phyloP scores from a whole-genome alignment of 2,329 filamentous ascomycete species.

The Penicillium sp. region DNA sequence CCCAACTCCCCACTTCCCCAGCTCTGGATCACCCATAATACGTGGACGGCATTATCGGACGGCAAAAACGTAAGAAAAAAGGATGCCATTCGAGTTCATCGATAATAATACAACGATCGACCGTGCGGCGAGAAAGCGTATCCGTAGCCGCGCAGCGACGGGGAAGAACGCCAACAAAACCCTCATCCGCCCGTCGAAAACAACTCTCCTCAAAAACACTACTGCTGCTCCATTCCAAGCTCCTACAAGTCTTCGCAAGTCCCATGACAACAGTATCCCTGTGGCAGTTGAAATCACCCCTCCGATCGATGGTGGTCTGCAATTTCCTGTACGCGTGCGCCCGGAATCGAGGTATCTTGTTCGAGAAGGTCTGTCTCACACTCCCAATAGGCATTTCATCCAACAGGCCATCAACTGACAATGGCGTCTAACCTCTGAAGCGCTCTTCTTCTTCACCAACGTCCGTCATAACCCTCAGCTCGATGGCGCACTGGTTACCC shows the following conservation, averaged over 20 bases:
- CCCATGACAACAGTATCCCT: neutral
- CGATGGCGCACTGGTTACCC: constrained; percentile 1
- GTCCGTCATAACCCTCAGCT: constrained; percentile 1
- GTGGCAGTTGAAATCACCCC: neutral
- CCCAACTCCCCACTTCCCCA: neutral
- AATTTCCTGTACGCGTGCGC: constrained; percentile 4
- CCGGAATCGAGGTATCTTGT: constrained; percentile 1
- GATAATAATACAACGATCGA: constrained; percentile 1
- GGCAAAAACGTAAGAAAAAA: neutral
- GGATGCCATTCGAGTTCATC: constrained; percentile 8
- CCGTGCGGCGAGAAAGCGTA: constrained; percentile 5
- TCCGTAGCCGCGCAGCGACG: constrained; percentile 9
- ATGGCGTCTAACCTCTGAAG: neutral
- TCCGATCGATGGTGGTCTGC: neutral
- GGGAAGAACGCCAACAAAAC: constrained; percentile 10
- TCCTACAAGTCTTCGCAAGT: neutral
- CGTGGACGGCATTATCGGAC: neutral
- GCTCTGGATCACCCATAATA: neutral
- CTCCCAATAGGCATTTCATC: neutral
- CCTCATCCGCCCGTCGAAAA: neutral
- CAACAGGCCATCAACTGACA: neutral
- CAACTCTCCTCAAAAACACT: neutral
- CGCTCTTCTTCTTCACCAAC: constrained; percentile 6
- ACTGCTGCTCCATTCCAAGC: neutral
- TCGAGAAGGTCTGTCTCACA: constrained; percentile 1